Evolutionary conservation across 768 basidiomycete genomes (phyloP).

Genomic region (Russula compacta): DNA sequence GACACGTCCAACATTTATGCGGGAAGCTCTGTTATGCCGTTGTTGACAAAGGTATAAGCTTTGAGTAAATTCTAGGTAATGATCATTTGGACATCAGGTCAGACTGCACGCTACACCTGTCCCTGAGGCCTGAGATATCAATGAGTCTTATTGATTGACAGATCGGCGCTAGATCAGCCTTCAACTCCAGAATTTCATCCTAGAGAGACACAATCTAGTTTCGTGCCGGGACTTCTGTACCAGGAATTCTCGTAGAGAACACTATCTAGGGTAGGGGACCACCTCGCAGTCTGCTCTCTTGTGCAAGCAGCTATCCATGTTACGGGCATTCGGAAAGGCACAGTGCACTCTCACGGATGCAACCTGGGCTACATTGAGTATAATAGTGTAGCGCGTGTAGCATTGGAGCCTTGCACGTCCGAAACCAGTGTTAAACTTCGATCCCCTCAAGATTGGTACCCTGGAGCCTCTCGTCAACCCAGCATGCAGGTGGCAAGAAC

Average conservation of each 20-base stretch:
- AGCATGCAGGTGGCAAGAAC: background rate
- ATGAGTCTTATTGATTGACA: too few relatives aligned
- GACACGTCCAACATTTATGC: too few relatives aligned
- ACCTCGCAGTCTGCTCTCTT: background rate
- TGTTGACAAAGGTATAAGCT: too few relatives aligned
- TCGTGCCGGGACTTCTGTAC: too few relatives aligned
- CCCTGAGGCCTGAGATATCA: too few relatives aligned
- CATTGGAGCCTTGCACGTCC: background rate
- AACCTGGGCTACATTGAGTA: background rate
- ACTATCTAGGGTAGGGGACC: background rate
- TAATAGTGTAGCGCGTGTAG: background rate
- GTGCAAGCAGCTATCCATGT: background rate
- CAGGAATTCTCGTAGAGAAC: background rate
- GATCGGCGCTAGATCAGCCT: too few relatives aligned
- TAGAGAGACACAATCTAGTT: background rate
- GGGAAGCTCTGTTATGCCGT: too few relatives aligned
- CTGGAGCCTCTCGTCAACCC: slow-evolving; percentile 29
- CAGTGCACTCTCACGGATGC: background rate
- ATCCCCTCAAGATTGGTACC: slow-evolving; percentile 82
- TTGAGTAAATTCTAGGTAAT: too few relatives aligned
- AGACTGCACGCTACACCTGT: too few relatives aligned
- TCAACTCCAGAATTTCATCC: background rate
- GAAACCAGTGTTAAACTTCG: slow-evolving; percentile 45
- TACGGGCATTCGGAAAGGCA: background rate
- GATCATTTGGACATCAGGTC: too few relatives aligned